Conservation (phyloP, 441 rosid genomes). For the Euphorbia schlechtendalii region DNA sequence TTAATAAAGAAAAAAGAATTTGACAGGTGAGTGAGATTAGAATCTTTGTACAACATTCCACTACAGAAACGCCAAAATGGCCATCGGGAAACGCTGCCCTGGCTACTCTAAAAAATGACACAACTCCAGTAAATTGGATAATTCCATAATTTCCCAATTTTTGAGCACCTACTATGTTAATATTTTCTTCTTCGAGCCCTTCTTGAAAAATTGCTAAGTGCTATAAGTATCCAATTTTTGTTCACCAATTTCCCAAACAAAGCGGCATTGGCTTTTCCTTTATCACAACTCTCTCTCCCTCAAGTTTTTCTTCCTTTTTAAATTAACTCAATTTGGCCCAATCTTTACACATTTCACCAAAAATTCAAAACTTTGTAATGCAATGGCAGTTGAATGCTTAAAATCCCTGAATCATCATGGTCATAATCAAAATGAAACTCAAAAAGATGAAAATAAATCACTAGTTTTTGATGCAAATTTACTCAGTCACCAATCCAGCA, state of each 20-base stretch:
- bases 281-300: conserved; percentile 18
- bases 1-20: not conserved
- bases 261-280: conserved; percentile 49
- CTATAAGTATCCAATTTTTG: conserved; percentile 49
- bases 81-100: no score
- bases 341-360: not conserved
- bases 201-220: conserved; percentile 18
- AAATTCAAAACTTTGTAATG: conserved; percentile 20
- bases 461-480: conserved; percentile 66
- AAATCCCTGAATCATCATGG: conserved; percentile 19
- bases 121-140: no score
- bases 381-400: conserved; percentile 51
- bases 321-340: not conserved
- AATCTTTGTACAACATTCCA: conserved; percentile 22
- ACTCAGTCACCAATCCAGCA: conserved; percentile 35
- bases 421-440: conserved; percentile 1
- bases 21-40: conserved; percentile 27
- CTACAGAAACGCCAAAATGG: no score
- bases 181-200: conserved; percentile 17
- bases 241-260: conserved; percentile 36
- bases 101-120: conserved; percentile 37
- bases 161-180: conserved; percentile 18
- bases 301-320: conserved; percentile 2
- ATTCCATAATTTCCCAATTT: conserved; percentile 14
- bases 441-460: conserved; percentile 18